Base-by-base conservation (phyloP, 2,329 filamentous ascomycete species). In the Tolypocladium endophyticum region DNA sequence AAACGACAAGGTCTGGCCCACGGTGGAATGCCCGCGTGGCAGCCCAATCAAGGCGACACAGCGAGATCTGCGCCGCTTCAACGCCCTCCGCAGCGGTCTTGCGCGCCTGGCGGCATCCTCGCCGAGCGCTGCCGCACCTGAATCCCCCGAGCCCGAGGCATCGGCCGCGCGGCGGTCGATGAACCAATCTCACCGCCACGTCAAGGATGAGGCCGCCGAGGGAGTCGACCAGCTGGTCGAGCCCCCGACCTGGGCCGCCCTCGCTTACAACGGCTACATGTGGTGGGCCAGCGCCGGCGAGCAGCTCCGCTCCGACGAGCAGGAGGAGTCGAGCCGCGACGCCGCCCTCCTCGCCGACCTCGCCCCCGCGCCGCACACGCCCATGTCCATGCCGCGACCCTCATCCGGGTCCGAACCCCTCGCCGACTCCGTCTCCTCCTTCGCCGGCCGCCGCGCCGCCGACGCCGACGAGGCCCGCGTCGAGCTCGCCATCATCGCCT, bases 271-370 rank as follows among this genome's bases (percentile, higher is more conserved):
- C 59, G 87, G 88, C 30, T 92, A 93, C 76, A 90, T 93, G 82
- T 94, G 90, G 90, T 94, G 90, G 90, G 89, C 90, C 2, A 90
- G 87, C 20, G 89, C 90, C 0, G 90, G 89, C 60, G 90, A 94
- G 73, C 83, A 87, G 71, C 76, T 82, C 9, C 79, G 81, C 23
- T 78, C 82, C 56, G 82, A 84, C 58, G 81, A 86, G 63, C 79
- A 82, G 25, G 84, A 87, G 64, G 83, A 85, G 65, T 70, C 74
- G 56, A 78, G 76, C 54, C 78, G 77, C 54, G 85, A 87, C 66
- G 76, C 78, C 9, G 72, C 78, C 3, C 77, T 87, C 4, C 76
- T 87, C 5, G 79, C 79, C 0, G 82, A 84, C 58, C 66, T 86
- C 4, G 70, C 71, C 3, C 70, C 76, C 18, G 68, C 73, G 2